Evolutionary conservation across 2,329 filamentous ascomycete genomes (phyloP), one percentile per base, ranked within the genome.

Genomic region (Sclerotinia minor): DNA sequence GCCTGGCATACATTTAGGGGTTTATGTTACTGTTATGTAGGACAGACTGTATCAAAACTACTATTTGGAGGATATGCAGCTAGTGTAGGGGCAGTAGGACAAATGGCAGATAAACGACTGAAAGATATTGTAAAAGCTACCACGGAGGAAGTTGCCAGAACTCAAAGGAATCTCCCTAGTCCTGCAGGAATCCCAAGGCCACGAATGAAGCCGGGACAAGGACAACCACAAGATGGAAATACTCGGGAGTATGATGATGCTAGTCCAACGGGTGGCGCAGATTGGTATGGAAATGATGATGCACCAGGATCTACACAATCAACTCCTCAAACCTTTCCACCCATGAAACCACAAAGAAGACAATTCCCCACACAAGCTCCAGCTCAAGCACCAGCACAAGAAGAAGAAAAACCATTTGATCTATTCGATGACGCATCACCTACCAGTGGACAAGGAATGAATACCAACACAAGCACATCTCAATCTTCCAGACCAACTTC

Each of bases 341-440:
- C 41, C 38, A 26, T 38, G 38, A 71, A 47, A 24, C 49, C 65
- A 35, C 26, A 53, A 17, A 49, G 15, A 35, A 24, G 15, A 26
- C 26, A 55, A 26, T 6, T 13, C 19, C 57, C 41, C 38, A 24
- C 41, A 2, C 58, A 59, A 32, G 17, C 53, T 41, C 53, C 68
- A 50, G 26, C 41, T 32, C 68, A 64, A n/a, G 24, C n/a, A 17
- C 65, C 69, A 13, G 41, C 57, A 15, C 44, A 67, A 49, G 66
- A 72, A 9, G 50, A 72, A 3, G 49, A 73, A 55, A 57, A 71
- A 32, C 54, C 72, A 1, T 74, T 75, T 21, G 71, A 71, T 63
- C 38, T 70, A n/a, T 77, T 74, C 35, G 73, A 75, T 67, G 72
- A 76, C 67, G 73, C 72, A 24, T 76, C 76, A 32, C 73, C 75